Percentiles rank a stretch among this genome's conserved stretches.
Evolutionary conservation across 1,139 yeast species (phyloP).

Genomic region (Yamadazyma mexicana): DNA sequence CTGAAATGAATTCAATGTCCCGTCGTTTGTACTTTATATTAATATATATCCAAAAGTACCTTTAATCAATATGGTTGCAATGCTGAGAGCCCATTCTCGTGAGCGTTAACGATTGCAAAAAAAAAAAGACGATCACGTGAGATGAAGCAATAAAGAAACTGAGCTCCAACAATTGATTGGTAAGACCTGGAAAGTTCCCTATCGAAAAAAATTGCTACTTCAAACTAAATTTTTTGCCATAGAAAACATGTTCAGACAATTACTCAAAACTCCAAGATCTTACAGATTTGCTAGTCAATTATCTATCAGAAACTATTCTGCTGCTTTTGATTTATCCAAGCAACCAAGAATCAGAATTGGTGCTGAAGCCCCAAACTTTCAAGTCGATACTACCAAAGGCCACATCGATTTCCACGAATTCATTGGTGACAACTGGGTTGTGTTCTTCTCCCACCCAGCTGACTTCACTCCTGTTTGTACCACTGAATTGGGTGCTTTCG

Average conservation of each 20-base stretch:
- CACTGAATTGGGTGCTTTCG: conserved; percentile 91
- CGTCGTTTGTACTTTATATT: too few species aligned
- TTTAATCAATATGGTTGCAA: too few species aligned
- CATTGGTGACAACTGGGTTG: conserved; percentile 80
- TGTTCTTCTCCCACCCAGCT: conserved; percentile 88
- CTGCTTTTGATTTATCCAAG: conserved; percentile 53
- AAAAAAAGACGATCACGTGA: too few species aligned
- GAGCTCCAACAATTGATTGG: background rate
- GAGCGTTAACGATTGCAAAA: too few species aligned
- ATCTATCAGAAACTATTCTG: conserved; percentile 7
- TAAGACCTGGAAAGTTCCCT: background rate
- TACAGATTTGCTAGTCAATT: conserved; percentile 21
- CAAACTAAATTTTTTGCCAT: background rate
- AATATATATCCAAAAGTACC: too few species aligned
- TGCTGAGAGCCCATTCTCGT: too few species aligned
- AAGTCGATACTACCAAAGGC: conserved; percentile 72
- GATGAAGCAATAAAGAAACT: conserved; percentile 10
- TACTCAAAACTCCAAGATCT: conserved; percentile 12
- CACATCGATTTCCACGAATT: conserved; percentile 74
- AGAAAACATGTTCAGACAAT: conserved; percentile 18
- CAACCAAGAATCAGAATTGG: conserved; percentile 74
- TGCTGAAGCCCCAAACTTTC: conserved; percentile 78
- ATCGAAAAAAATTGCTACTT: background rate
- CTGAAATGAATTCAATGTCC: too few species aligned
- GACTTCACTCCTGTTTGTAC: conserved; percentile 96